Conservation (phyloP, 2,329 filamentous ascomycete species). For the Pseudogymnoascus sp. region DNA sequence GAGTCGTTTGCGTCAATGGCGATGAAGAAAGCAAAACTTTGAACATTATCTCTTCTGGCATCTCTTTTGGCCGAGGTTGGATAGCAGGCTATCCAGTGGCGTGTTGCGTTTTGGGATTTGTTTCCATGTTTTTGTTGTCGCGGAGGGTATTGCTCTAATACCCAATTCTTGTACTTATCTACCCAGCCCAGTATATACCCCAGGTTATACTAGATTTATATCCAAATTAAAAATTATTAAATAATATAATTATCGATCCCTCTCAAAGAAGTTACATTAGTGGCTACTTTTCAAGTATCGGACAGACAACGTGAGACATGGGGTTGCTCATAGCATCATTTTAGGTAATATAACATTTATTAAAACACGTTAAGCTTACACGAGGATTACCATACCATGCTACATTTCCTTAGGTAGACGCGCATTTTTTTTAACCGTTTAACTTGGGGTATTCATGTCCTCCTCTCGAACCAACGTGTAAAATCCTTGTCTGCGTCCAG, state of each 20-base stretch:
- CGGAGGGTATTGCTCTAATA: background rate
- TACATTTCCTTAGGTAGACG: background rate
- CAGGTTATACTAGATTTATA: background rate
- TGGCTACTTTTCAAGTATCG: background rate
- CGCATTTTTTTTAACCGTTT: background rate
- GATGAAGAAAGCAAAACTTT: background rate
- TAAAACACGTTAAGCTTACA: background rate
- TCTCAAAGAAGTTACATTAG: background rate
- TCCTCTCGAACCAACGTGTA: background rate
- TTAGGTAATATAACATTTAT: background rate
- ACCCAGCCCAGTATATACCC: background rate
- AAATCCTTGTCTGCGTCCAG: conserved; percentile 1
- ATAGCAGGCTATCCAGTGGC: background rate
- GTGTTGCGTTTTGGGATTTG: background rate
- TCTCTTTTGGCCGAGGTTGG: background rate
- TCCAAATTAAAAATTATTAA: background rate
- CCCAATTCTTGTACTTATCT: background rate
- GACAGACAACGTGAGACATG: background rate
- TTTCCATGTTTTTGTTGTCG: background rate
- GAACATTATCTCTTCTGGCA: background rate
- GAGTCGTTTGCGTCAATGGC: background rate
- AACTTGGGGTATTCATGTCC: background rate
- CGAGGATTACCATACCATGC: background rate
- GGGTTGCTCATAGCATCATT: background rate
- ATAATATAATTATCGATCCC: background rate